Base-by-base conservation (phyloP, 805 yeast genomes). In the Sugiyamaella mastotermitis region DNA sequence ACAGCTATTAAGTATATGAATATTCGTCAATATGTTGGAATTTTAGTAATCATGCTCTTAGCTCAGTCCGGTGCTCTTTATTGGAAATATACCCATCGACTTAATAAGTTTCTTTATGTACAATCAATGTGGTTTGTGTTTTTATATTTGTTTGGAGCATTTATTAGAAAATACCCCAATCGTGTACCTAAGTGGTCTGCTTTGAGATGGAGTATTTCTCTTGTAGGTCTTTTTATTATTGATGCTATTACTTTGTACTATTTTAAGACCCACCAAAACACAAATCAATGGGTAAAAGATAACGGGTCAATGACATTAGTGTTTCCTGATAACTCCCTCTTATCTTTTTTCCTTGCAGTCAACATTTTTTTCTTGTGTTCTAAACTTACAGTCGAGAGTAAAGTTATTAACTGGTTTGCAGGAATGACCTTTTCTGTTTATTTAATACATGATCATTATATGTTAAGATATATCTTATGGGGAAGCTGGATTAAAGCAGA, bases 111-210 rank as follows among this genome's bases (percentile, higher is more conserved):
- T 3, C 11, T 30, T 9, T 15, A 30, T 4, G 35, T 14, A 11
- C 30, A 17, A 15, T 9, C 19, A 24, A 29, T 22, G 10, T 30
- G 20, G 21, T 36, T 36, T 14, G 19, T 24, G 4, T 36, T 29
- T n/a, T 21, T 36, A 7, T 36, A 36, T 15, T 3, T 36, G 9
- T 11, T 30, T 10, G 40, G 40, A 5, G 32, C 40, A 5, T 36
- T 27, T 23, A n/a, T 36, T 21, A 16, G 29, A 11, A 11, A 20
- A 10, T 15, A 30, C 13, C 32, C 20, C 3, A 14, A 22, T 11
- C 18, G 5, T 19, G 3, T 18, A 4, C 33, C 40, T n/a, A 16
- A 29, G 22, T 21, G 23, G 21, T 29, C 14, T 6, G 18, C 40
- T 13, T 13, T 10, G 20, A 30, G 19, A 10, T 18, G 11, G 5